phyloP scores from a whole-genome alignment of 352 stramenopile species.

The Phytophthora idaei region DNA sequence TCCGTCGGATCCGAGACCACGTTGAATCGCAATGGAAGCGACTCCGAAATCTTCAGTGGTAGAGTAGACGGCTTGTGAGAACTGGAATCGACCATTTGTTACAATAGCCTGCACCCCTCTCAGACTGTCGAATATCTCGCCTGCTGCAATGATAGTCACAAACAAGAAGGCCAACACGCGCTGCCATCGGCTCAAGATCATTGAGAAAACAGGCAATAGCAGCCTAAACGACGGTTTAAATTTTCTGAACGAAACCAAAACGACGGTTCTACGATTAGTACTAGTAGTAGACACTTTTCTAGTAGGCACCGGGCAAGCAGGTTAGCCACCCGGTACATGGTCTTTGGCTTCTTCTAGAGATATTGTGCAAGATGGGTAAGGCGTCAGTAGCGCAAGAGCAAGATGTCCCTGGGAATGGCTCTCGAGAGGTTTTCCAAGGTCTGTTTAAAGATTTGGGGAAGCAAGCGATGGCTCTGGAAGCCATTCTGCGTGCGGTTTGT shows the following conservation, averaged over 20 bases:
- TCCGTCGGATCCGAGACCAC: slow-evolving; percentile 64
- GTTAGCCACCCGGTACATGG: background rate
- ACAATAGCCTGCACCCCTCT: slow-evolving; percentile 11
- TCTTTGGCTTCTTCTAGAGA: background rate
- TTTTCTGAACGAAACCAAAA: slow-evolving; percentile 18
- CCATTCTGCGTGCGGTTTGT: slow-evolving; percentile 69
- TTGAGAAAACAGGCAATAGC: background rate
- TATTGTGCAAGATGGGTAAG: slow-evolving; percentile 34
- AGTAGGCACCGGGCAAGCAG: too few relatives aligned
- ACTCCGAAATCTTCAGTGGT: slow-evolving; percentile 73
- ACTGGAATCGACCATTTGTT: slow-evolving; percentile 60
- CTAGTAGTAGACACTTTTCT: too few relatives aligned
- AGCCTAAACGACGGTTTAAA: slow-evolving; percentile 14
- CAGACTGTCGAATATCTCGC: background rate
- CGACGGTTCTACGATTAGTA: slow-evolving; percentile 18
- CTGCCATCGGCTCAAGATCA: slow-evolving; percentile 6
- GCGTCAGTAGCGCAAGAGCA: slow-evolving; percentile 25
- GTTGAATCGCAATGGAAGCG: slow-evolving; percentile 65
- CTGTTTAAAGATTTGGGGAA: slow-evolving; percentile 76
- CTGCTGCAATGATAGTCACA: background rate
- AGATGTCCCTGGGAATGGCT: slow-evolving; percentile 30
- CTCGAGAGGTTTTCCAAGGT: slow-evolving; percentile 66
- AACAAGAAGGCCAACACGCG: slow-evolving; percentile 2
- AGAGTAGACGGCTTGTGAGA: slow-evolving; percentile 54
- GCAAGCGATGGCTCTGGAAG: slow-evolving; percentile 79